These are phyloP conservation scores for Sporothrix curviconia DNA, from an alignment of 2,329 filamentous ascomycete genomes.

Conservation along the genomic window DNA sequence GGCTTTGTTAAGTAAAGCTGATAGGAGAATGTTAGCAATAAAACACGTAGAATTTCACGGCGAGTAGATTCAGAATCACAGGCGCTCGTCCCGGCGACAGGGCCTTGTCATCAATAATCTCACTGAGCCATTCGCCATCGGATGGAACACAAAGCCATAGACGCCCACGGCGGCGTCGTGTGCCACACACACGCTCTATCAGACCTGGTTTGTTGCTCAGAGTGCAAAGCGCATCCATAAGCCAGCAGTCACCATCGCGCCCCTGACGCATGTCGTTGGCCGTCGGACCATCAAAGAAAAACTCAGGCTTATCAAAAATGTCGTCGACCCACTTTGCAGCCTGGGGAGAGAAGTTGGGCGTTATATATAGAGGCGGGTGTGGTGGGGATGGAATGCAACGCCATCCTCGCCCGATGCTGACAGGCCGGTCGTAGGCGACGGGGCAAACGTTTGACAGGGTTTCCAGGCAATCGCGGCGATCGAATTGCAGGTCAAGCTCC, in stretches of 20 bases:
- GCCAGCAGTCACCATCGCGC: slow-evolving; percentile 73
- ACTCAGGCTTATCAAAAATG: slow-evolving; percentile 68
- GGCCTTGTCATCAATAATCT: slow-evolving; percentile 84
- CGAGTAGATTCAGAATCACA: too few relatives aligned
- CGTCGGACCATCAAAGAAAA: slow-evolving; percentile 55
- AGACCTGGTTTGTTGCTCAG: slow-evolving; percentile 65
- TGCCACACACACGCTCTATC: slow-evolving; percentile 66
- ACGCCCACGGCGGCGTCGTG: slow-evolving; percentile 57
- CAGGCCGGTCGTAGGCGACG: slow-evolving; percentile 32
- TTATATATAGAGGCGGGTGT: slow-evolving; percentile 9
- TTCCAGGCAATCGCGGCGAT: slow-evolving; percentile 50
- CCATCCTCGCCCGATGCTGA: slow-evolving; percentile 51
- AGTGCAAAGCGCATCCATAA: slow-evolving; percentile 71
- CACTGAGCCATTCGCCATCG: slow-evolving; percentile 87
- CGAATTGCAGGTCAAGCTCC: slow-evolving; percentile 63
- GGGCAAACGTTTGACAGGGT: slow-evolving; percentile 47
- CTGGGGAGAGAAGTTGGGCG: slow-evolving; percentile 44
- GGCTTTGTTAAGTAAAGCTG: slow-evolving; percentile 74
- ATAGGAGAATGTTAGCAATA: too few relatives aligned
- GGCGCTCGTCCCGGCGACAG: too few relatives aligned
- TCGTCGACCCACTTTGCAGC: slow-evolving; percentile 70
- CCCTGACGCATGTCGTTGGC: slow-evolving; percentile 74
- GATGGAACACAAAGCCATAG: slow-evolving; percentile 81
- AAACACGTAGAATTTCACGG: too few relatives aligned
- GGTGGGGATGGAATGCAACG: slow-evolving; percentile 35